A percentile compares a stretch with the other conserved stretches of the same genome.
Evolutionary conservation across 2,329 filamentous ascomycete genomes (phyloP).

Genomic region (Fusarium redolens): DNA sequence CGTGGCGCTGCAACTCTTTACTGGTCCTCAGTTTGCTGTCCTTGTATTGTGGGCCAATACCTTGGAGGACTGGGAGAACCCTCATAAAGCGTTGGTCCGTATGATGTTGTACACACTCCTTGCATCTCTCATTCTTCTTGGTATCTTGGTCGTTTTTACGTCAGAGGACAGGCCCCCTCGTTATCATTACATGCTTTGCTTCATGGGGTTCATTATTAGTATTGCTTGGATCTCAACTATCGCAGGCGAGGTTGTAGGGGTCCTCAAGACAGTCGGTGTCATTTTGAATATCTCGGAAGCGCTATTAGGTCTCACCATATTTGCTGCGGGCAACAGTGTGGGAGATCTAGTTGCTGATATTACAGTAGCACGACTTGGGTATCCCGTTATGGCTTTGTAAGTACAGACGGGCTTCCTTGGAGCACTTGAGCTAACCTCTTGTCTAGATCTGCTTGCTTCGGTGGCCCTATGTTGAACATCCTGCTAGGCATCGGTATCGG

Average conservation of each 20-base stretch:
- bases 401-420: conserved; percentile 45
- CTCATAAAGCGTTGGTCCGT: conserved; percentile 63
- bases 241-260: conserved; percentile 93
- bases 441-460: conserved; percentile 85
- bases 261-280: conserved; percentile 92
- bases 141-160: conserved; percentile 75
- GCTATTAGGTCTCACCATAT: conserved; percentile 92
- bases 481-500: conserved; percentile 92
- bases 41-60: conserved; percentile 80
- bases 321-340: conserved; percentile 94
- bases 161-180: conserved; percentile 73
- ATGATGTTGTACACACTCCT: conserved; percentile 74
- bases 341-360: conserved; percentile 95
- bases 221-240: conserved; percentile 98
- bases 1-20: conserved; percentile 84
- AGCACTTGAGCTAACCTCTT: conserved; percentile 8
- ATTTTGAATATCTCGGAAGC: conserved; percentile 94
- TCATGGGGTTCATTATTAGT: conserved; percentile 89
- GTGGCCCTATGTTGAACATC: conserved; percentile 98
- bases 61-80: conserved; percentile 66
- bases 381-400: conserved; percentile 91
- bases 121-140: conserved; percentile 74
- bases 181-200: conserved; percentile 83
- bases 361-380: conserved; percentile 91
- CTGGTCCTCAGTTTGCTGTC: conserved; percentile 85